These are phyloP conservation scores for Psilocybe mexicana DNA, from an alignment of 1,284 basidiomycete species.

Conservation along the genomic window DNA sequence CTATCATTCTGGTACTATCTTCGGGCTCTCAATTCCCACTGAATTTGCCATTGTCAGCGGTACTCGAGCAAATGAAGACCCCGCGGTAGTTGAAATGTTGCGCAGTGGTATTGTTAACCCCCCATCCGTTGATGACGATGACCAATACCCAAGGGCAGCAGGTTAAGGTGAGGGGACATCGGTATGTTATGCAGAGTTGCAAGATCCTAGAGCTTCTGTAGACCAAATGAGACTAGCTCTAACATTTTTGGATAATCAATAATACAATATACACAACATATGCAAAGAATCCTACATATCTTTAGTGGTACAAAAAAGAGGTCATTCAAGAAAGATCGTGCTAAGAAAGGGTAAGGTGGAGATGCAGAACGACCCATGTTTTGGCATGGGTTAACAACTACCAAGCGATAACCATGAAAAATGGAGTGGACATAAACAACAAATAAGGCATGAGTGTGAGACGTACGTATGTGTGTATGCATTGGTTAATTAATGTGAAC, in stretches of 20 bases:
- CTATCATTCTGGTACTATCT: constrained; percentile 4
- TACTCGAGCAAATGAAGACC: constrained; percentile 38
- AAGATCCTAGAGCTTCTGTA: too few species aligned
- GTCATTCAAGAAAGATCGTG: too few species aligned
- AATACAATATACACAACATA: neutral
- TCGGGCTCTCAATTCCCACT: neutral
- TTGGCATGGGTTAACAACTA: neutral
- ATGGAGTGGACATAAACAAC: neutral
- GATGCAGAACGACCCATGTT: neutral
- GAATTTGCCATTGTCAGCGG: constrained; percentile 36
- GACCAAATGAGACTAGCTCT: too few species aligned
- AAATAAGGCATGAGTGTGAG: neutral
- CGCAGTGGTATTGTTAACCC: constrained; percentile 54
- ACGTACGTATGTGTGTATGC: neutral
- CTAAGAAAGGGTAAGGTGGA: constrained; percentile 19
- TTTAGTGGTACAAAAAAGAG: neutral
- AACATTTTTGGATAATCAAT: too few species aligned
- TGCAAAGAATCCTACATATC: neutral
- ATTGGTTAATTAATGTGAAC: constrained; percentile 16
- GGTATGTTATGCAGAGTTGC: too few species aligned
- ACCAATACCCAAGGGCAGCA: constrained; percentile 25
- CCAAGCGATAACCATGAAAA: neutral
- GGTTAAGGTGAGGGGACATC: constrained; percentile 13
- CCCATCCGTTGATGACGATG: constrained; percentile 41
- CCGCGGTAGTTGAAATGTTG: constrained; percentile 48